Conservation (phyloP, 495 filamentous ascomycete species). For the Clohesyomyces aquaticus region DNA sequence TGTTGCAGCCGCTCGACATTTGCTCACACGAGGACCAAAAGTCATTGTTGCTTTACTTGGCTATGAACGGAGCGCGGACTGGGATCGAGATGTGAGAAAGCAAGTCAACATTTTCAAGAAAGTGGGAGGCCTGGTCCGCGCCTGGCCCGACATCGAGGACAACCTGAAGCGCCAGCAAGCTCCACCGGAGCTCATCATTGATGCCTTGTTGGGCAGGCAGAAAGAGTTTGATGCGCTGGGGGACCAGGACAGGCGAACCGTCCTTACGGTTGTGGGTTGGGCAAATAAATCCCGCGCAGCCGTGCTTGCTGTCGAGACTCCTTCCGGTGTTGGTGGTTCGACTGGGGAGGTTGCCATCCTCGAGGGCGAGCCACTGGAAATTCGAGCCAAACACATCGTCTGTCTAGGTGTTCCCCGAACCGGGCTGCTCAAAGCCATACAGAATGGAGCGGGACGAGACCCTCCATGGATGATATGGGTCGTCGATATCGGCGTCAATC, state of each 20-base stretch:
- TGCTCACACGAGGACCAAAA: conserved; percentile 76
- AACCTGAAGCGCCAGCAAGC: conserved; percentile 62
- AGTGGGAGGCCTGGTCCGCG: conserved; percentile 52
- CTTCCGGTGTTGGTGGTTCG: conserved; percentile 80
- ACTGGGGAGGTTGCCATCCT: conserved; percentile 62
- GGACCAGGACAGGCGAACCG: conserved; percentile 77
- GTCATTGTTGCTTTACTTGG: conserved; percentile 85
- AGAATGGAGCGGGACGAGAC: conserved; percentile 61
- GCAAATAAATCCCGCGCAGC: conserved; percentile 78
- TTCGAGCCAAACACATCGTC: conserved; percentile 76
- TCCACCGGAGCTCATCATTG: conserved; percentile 78
- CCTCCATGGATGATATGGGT: conserved; percentile 73
- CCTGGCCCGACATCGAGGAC: conserved; percentile 46
- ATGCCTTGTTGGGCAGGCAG: conserved; percentile 84
- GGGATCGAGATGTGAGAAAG: conserved; percentile 40
- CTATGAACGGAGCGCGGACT: conserved; percentile 59
- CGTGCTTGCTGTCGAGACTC: conserved; percentile 82
- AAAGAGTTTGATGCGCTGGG: conserved; percentile 81
- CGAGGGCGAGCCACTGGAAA: conserved; percentile 73
- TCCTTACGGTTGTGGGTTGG: conserved; percentile 84
- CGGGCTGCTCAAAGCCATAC: conserved; percentile 75
- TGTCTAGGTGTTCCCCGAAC: conserved; percentile 82
- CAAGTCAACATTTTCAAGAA: conserved; percentile 68
- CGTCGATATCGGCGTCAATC: conserved; percentile 83
- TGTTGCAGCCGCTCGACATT: conserved; percentile 81